Evolutionary conservation across 768 basidiomycete species (phyloP).

Genomic region (Harrya chromipes): DNA sequence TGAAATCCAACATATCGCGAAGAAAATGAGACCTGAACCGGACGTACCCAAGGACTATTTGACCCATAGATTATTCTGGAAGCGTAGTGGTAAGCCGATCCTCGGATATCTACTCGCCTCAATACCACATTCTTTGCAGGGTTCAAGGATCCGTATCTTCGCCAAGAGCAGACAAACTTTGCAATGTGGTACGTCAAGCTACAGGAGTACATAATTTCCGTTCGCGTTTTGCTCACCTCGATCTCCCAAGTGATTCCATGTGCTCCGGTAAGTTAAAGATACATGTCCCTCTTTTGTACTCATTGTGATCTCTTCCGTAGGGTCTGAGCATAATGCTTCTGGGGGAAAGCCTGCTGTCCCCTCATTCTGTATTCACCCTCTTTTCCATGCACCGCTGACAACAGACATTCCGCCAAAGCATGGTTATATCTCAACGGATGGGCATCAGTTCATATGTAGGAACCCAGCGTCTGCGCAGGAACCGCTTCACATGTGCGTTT

Average conservation of each 20-base stretch:
- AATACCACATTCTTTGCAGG: constrained; percentile 31
- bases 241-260: constrained; percentile 43
- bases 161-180: constrained; percentile 52
- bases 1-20: constrained; percentile 44
- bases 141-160: constrained; percentile 62
- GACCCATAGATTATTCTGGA: constrained; percentile 54
- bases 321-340: constrained; percentile 45
- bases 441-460: constrained; percentile 50
- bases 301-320: constrained; percentile 29
- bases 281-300: neutral
- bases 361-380: constrained; percentile 52
- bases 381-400: constrained; percentile 45
- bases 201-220: too few relatives aligned
- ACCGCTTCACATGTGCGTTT: constrained; percentile 56
- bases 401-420: constrained; percentile 21
- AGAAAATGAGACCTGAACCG: constrained; percentile 43
- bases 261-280: constrained; percentile 39
- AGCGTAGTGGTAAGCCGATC: constrained; percentile 43
- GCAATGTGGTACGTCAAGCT: constrained; percentile 43
- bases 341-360: constrained; percentile 39
- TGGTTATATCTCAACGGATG: constrained; percentile 54
- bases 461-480: constrained; percentile 49
- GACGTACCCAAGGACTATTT: constrained; percentile 51
- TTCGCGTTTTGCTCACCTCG: neutral
- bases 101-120: neutral